Conservation (phyloP, 2,329 filamentous ascomycete genomes). For the Pyrenochaeta sp. region DNA sequence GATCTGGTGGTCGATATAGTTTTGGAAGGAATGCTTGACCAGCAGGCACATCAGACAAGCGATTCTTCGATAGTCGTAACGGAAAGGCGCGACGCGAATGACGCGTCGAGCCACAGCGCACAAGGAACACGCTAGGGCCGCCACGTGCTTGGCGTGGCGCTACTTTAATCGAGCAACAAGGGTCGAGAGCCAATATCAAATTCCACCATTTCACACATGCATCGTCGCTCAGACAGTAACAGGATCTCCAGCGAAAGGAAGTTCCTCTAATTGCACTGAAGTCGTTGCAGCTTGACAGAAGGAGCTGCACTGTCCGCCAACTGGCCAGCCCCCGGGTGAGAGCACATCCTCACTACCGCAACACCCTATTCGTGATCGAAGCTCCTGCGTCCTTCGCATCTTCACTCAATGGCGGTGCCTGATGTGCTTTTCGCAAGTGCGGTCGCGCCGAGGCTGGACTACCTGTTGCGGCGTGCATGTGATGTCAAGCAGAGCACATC, state of each 20-base stretch:
- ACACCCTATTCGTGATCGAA: conserved; percentile 4
- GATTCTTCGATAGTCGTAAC: not conserved
- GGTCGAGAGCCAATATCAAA: conserved; percentile 11
- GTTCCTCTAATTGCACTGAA: not conserved
- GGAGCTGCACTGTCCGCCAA: not conserved
- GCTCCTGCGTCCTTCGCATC: conserved; percentile 1
- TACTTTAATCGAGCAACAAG: conserved; percentile 18
- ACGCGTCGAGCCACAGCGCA: conserved; percentile 23
- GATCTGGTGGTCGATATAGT: not conserved
- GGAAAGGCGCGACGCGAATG: conserved; percentile 16
- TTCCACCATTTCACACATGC: conserved; percentile 6
- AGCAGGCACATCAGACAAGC: not conserved
- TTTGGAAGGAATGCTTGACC: not conserved
- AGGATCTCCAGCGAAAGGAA: not conserved
- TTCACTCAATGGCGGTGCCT: conserved; percentile 36
- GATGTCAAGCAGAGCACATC: conserved; percentile 50
- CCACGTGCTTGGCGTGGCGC: conserved; percentile 16
- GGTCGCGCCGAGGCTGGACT: conserved; percentile 46
- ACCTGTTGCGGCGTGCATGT: conserved; percentile 53
- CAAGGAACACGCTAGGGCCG: conserved; percentile 6
- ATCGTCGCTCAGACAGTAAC: not conserved
- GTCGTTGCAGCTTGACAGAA: not conserved
- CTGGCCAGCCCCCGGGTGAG: not conserved
- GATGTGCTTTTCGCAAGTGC: conserved; percentile 33
- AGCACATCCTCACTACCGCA: conserved; percentile 1